Evolutionary conservation across 306 rosid genomes (phyloP), one percentile per base, ranked within the genome.

Genomic region (Inga leiocalycina): DNA sequence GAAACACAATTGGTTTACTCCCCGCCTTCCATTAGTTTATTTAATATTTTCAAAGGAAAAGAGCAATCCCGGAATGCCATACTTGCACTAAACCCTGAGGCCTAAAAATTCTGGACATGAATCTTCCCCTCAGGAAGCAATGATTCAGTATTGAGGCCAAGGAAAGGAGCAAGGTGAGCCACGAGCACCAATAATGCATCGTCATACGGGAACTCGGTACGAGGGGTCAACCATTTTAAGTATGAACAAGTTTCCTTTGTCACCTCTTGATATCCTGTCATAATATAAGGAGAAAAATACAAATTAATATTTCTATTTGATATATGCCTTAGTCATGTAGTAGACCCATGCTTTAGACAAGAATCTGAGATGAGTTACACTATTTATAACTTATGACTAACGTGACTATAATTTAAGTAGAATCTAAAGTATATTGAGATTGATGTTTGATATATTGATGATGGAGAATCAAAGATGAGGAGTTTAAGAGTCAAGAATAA

Each of bases 241-340:
- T 85, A 95, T 74, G 89, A 95, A 93, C 88, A 95, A 84, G 90
- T 95, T 95, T 81, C 98, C 98, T 85, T 88, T 90, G 82, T 95
- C 98, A 30, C 97, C 98, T 89, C 98, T 92, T 59, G 98, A 93
- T 59, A 95, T 91, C 88, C 98, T 93, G 98, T 79, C 46, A 51
- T 77, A 32, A 76, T 20, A 62, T 51, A 34, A 10, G 19, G 74
- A 27, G 19, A 20, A 57, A 73, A 70, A 19, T 15, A 43, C 35
- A 48, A 35, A 65, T 54, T 48, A 76, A 6, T 44, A 65, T 0
- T 24, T 71, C 11, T 27, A 65, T 62, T 83, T 66, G 75, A 37
- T 80, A 48, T 37, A 37, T 37, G 41, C 41, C 41, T 37, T 37
- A 5, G 41, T 37, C 5, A 37, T 37, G 5, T 5, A 37, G 39